Conservation (phyloP, 1,284 basidiomycete species). For the Ustilago loliicola region DNA sequence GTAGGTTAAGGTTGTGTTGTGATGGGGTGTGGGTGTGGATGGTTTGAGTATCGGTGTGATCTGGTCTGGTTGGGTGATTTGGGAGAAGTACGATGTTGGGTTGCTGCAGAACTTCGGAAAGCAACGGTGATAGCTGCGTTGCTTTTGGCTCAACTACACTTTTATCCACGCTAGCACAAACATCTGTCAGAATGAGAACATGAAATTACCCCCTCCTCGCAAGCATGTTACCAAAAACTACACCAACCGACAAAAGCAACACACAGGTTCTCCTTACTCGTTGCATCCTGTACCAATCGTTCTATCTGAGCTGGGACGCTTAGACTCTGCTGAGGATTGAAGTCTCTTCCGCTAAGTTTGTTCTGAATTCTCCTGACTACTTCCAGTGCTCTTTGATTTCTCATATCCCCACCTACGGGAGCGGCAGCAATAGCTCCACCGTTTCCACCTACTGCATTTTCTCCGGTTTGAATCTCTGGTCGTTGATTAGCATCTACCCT, state of each 20-base stretch:
- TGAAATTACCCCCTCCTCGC: not conserved
- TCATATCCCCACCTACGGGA: conserved; percentile 46
- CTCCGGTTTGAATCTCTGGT: not conserved
- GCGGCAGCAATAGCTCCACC: conserved; percentile 20
- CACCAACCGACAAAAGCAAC: conserved; percentile 69
- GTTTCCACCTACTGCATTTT: not conserved
- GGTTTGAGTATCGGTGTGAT: too few species aligned
- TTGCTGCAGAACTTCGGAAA: too few species aligned
- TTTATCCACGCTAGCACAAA: too few species aligned
- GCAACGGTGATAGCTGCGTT: too few species aligned
- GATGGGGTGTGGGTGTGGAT: too few species aligned
- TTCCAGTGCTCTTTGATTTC: conserved; percentile 66
- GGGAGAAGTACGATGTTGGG: too few species aligned
- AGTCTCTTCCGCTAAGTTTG: conserved; percentile 67
- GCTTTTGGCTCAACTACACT: too few species aligned
- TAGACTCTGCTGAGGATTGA: conserved; percentile 58
- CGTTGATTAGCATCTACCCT: conserved; percentile 22
- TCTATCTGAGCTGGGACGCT: conserved; percentile 64
- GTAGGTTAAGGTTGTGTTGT: too few species aligned
- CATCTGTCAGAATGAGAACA: too few species aligned
- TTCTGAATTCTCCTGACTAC: conserved; percentile 69
- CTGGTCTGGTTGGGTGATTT: too few species aligned
- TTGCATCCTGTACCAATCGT: conserved; percentile 66
- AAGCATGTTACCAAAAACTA: conserved; percentile 56
- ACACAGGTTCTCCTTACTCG: conserved; percentile 66